These are phyloP conservation scores for Triticum aestivum DNA, from an alignment of 176 grass and related monocot genomes.

Conservation along the genomic window DNA sequence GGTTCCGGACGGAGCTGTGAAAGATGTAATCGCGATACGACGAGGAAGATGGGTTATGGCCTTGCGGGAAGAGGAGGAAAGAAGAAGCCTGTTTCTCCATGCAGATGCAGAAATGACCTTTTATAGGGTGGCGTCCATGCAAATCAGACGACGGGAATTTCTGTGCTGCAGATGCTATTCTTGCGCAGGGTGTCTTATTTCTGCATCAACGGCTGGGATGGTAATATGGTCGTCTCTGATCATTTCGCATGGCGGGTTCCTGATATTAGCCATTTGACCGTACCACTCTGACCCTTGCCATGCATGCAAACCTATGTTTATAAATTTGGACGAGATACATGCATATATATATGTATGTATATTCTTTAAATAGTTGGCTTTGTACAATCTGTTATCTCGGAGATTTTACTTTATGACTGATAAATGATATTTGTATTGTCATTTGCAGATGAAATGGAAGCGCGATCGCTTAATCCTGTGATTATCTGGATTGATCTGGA, in stretches of 20 bases:
- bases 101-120: slow-evolving; percentile 28
- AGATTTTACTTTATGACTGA: no score
- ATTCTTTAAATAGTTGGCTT: no score
- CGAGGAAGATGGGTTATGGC: neutral
- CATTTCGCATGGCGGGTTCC: neutral
- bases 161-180: slow-evolving; percentile 49
- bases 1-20: neutral
- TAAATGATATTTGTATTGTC: neutral
- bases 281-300: neutral
- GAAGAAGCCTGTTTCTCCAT: slow-evolving; percentile 22
- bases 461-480: neutral
- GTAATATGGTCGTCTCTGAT: neutral
- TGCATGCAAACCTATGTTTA: neutral
- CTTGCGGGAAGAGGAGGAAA: neutral
- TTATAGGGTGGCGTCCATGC: slow-evolving; percentile 13
- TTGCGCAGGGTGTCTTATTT: slow-evolving; percentile 34
- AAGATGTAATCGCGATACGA: neutral
- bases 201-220: slow-evolving; percentile 18
- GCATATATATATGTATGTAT: neutral
- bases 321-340: neutral
- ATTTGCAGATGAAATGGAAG: neutral
- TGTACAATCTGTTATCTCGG: no score
- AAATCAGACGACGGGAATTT: slow-evolving; percentile 25
- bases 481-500: neutral
- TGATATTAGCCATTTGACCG: slow-evolving; percentile 24